Evolutionary conservation across 2,329 filamentous ascomycete species (phyloP), one percentile per base, ranked within the genome.

Genomic region (Nemania diffusa): DNA sequence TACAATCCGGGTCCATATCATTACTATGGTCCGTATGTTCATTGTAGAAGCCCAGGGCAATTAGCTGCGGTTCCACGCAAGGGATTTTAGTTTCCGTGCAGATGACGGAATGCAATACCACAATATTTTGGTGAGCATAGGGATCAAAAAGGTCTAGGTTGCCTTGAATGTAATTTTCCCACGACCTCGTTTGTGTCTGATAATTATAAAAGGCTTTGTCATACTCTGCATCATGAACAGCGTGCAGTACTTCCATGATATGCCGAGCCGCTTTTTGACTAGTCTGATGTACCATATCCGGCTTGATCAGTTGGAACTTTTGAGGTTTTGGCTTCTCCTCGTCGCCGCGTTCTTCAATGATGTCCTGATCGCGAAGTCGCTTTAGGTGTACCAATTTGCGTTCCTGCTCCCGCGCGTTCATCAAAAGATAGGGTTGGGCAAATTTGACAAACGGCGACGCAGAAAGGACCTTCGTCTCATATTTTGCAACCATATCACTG

Each of bases 401-500:
- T 79, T 99, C 96, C 76, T 97, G 92, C 77, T 97, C 94, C 57
- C 96, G 90, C 48, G 96, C 92, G 75, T 92, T 93, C 85, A 96
- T 97, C 42, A 99, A 85, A 26, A 98, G 87, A 79, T 98, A 97
- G 0, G 96, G 96, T 76, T 96, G 93, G 71, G 92, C 91, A 76
- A 98, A 99, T 75, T 93, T 95, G 71, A 99, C 96, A 76, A 97
- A 98, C 0, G 96, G 96, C 0, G 96, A 99, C 0, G 94, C 93
- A 1, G 97, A 99, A 5, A 99, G 83, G 51, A 99, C 91, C 76
- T 95, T 97, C 5, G 94, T 97, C 75, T 97, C 90, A 75, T 97
- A 94, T 74, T 97, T 95, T 64, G 93, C 90, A 42, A 98, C 94
- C 86, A 97, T 93, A 76, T 97, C 93, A 76, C 94, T 94, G 77